Conservation (phyloP, 2,329 filamentous ascomycete species). For the Aspergillus ochraceoroseus region DNA sequence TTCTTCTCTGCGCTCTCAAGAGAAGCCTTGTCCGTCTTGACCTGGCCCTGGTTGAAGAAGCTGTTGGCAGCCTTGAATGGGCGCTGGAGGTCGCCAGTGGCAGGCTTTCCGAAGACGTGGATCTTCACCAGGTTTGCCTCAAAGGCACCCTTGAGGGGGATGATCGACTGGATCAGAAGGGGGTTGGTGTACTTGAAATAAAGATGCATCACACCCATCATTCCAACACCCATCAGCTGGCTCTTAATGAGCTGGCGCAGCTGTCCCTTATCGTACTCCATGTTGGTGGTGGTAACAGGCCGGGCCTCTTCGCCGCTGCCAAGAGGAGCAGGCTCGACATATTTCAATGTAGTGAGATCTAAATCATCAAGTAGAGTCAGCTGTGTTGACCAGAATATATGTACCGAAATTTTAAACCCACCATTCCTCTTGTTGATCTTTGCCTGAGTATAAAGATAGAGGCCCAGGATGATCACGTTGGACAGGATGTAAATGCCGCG, state of each 20-base stretch:
- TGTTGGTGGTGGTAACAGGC: conserved; percentile 91
- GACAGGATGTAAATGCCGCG: conserved; percentile 62
- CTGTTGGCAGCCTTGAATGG: conserved; percentile 86
- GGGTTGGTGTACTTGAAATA: conserved; percentile 99
- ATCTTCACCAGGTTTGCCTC: conserved; percentile 97
- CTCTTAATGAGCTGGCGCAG: conserved; percentile 79
- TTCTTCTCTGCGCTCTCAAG: conserved; percentile 48
- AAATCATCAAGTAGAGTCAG: conserved; percentile 3
- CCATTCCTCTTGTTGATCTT: conserved; percentile 97
- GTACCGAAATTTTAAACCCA: conserved; percentile 54
- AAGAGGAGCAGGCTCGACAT: conserved; percentile 92
- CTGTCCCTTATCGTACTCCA: conserved; percentile 88
- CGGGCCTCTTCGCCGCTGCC: conserved; percentile 92
- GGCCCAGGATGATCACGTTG: conserved; percentile 73
- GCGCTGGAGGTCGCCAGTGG: conserved; percentile 83
- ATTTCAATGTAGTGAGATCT: conserved; percentile 98
- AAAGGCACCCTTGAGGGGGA: conserved; percentile 91
- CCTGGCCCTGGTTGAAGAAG: conserved; percentile 67
- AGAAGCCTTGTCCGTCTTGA: conserved; percentile 89
- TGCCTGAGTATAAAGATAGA: conserved; percentile 81
- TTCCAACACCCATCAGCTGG: conserved; percentile 91
- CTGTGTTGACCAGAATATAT: neutral
- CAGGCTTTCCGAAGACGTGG: conserved; percentile 80
- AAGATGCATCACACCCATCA: conserved; percentile 98
- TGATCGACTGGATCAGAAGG: conserved; percentile 96